Evolutionary conservation across 768 basidiomycete genomes (phyloP), one percentile per base, ranked within the genome.

Genomic region (Lactarius sanguifluus): DNA sequence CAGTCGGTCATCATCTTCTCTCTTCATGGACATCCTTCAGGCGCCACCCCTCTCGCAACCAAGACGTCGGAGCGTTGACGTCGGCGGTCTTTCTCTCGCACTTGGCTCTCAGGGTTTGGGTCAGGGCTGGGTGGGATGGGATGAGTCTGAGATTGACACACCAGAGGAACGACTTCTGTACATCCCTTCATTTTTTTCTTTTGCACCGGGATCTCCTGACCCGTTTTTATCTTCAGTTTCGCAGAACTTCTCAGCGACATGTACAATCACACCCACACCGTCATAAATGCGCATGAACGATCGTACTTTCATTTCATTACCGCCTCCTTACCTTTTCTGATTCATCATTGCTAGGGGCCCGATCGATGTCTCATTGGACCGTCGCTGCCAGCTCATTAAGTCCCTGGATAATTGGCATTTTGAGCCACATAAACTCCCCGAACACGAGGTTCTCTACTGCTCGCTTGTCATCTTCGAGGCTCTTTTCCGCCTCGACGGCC

Each of bases 401-500:
- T 79, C 81, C 0, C 81, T 97, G 16, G 86, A 89, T 65, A 82
- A 81, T 15, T 99, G 96, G 96, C 80, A 90, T 69, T 99, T 98
- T 74, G 90, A 97, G 73, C 95, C 96, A 5, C 88, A 92, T 76
- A 83, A 83, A 45, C 84, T 97, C 43, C 83, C 87, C 25, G 87
- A 92, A 62, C 90, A 91, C 61, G 92, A 98, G 76, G 82, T 94
- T 13, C 79, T 92, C 16, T 84, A 87, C 25, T 94, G 92, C 72
- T 88, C 92, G 0, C 82, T 91, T 65, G 81, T 98, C 69, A 79
- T 99, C 32, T 99, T 99, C 71, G 94, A 98, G 76, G 85, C 84
- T 25, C 78, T 96, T 23, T 88, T 91, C 71, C 85, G 87, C 60
- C 89, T 92, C 67, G 87, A 95, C 68, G 89, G 91, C 54, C 84